Conservation (phyloP, 352 stramenopile genomes). For the Phytophthora uliginosa region DNA sequence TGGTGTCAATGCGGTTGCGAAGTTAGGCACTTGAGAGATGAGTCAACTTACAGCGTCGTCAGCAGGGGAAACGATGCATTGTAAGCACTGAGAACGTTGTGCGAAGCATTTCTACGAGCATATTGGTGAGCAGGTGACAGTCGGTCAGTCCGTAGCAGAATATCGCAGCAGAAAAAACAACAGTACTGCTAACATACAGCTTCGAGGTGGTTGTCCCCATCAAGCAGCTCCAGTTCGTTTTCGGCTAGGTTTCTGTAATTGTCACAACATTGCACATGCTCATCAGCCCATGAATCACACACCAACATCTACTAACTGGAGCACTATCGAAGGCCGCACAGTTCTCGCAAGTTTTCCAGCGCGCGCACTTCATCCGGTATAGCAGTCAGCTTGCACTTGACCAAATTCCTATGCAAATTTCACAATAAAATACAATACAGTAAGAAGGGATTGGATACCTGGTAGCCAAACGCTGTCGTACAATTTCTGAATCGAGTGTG, state of each 20-base stretch:
- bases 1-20: not conserved
- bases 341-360: constrained; percentile 49
- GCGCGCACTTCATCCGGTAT: constrained; percentile 53
- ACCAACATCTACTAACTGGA: not conserved
- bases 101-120: constrained; percentile 55
- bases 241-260: constrained; percentile 54
- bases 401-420: constrained; percentile 42
- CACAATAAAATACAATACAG: not conserved
- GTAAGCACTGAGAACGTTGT: constrained; percentile 55
- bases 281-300: not conserved
- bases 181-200: constrained; percentile 44
- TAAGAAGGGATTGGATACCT: not conserved
- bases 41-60: constrained; percentile 49
- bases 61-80: constrained; percentile 48
- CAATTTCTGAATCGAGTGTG: constrained; percentile 61
- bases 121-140: not conserved
- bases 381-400: constrained; percentile 57
- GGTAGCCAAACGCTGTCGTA: constrained; percentile 21
- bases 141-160: not conserved
- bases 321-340: constrained; percentile 41
- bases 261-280: too few relatives aligned
- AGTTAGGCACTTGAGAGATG: not conserved
- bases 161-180: not conserved
- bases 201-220: constrained; percentile 38
- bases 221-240: constrained; percentile 52